phyloP scores from a whole-genome alignment of 2,329 filamentous ascomycete genomes.

The Cyanodermella asteris region DNA sequence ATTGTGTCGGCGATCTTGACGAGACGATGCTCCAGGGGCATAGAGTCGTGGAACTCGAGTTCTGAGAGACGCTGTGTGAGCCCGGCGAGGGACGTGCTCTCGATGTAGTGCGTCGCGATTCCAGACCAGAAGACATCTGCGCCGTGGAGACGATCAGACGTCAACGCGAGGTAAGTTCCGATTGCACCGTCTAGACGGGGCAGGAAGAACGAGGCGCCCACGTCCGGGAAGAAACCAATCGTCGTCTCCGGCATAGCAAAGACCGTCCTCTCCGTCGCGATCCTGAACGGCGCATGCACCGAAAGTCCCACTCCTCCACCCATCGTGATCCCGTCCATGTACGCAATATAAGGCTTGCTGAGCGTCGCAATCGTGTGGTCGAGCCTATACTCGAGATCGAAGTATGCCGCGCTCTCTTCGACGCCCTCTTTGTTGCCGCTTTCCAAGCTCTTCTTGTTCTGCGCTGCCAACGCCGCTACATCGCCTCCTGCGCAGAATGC shows the following conservation, averaged over 20 bases:
- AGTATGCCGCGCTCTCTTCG: constrained; percentile 60
- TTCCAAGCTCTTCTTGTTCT: no score
- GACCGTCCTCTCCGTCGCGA: constrained; percentile 83
- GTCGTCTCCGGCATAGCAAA: constrained; percentile 98
- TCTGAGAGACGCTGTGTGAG: constrained; percentile 75
- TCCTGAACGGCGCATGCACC: constrained; percentile 84
- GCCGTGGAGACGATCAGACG: constrained; percentile 62
- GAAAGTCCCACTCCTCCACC: constrained; percentile 87
- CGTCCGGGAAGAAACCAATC: constrained; percentile 97
- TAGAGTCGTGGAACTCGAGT: constrained; percentile 66
- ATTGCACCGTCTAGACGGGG: constrained; percentile 68
- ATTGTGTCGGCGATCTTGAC: constrained; percentile 65
- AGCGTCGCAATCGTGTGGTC: constrained; percentile 93
- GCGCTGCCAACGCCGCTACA: constrained; percentile 53
- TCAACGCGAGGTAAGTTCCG: constrained; percentile 84
- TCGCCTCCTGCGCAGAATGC: constrained; percentile 91
- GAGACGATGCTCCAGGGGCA: constrained; percentile 39
- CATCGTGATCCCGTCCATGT: constrained; percentile 98
- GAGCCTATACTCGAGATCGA: constrained; percentile 84
- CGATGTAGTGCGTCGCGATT: constrained; percentile 85
- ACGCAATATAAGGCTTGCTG: constrained; percentile 73
- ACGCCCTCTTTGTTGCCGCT: constrained; percentile 44
- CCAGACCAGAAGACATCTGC: constrained; percentile 77
- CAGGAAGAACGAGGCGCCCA: constrained; percentile 89
- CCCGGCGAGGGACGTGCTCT: constrained; percentile 64